Base-by-base conservation (phyloP, 2,329 filamentous ascomycete genomes). In the Colletotrichum sp. region DNA sequence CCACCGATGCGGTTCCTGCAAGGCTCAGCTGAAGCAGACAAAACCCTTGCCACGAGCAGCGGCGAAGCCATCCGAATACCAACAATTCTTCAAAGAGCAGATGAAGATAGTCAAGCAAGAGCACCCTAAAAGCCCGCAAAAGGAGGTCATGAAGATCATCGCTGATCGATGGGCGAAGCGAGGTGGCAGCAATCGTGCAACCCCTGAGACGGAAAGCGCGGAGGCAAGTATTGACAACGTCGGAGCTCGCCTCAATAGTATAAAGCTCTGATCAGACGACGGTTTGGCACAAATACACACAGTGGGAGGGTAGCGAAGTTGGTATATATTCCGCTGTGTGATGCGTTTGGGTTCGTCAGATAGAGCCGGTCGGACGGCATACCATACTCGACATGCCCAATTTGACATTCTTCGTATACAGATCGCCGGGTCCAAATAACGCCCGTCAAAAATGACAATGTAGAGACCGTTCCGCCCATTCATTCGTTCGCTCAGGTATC, bases 1-100 rank as follows among this genome's bases (percentile, higher is more conserved):
- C 64, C 93, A 96, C 79, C 90, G 91, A 2, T 98, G 96, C 83
- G 95, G 95, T 3, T 86, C 83, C n/a, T 98, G 96, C 83, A 94
- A 92, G 81, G 88, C 90, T 6, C 83, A 84, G 66, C 84, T 99
- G 78, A 87, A 91, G 79, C 97, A 98, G 88, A 93, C 93, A 10
- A 96, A 95, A 83, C 96, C 96, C 0, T 90, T 90, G 52, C 96
- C 96, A 1, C 88, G 94, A 56, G 79, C 68, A 70, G 78, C 39
- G 52, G 77, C 75, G 68, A 82, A 81, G 76, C 80, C 82, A 66
- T 88, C 84, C 27, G 85, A 85, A 22, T 91, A 90, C 55, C 89
- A 90, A 78, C 71, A 78, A 5, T 91, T 91, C 73, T 86, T 96
- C 77, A 94, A 93, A 85, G 88, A 90, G 80, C 89, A 96, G 80